Evolutionary conservation across 1,139 yeast genomes (phyloP).

Genomic region (Nakaseomyces delphensis): DNA sequence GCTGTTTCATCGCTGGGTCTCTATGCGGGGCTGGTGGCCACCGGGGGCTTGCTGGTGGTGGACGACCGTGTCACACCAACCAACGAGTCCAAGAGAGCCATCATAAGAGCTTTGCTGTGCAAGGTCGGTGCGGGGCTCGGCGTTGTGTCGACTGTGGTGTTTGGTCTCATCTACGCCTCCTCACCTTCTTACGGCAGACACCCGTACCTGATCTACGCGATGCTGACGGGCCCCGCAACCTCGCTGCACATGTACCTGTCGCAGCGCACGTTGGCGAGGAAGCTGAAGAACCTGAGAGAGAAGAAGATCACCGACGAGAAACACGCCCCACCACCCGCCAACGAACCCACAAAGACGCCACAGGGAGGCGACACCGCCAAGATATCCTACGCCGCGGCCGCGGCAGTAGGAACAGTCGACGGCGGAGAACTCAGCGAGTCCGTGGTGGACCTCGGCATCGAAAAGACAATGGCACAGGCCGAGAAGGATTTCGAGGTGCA

Average conservation of each 20-base stretch:
- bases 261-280: constrained; percentile 6
- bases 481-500: constrained; percentile 8
- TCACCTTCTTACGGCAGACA: constrained; percentile 30
- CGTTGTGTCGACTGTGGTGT: constrained; percentile 26
- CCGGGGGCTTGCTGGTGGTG: constrained; percentile 5
- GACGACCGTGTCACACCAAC: constrained; percentile 8
- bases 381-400: constrained; percentile 4
- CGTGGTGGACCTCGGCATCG: constrained; percentile 24
- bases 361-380: neutral
- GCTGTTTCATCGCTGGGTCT: constrained; percentile 88
- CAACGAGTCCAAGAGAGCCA: constrained; percentile 1
- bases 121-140: constrained; percentile 23
- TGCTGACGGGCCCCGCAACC: constrained; percentile 29
- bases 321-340: neutral
- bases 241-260: constrained; percentile 15
- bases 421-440: constrained; percentile 22
- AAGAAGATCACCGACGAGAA: constrained; percentile 5
- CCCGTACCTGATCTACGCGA: constrained; percentile 32
- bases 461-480: constrained; percentile 8
- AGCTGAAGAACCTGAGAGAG: constrained; percentile 4
- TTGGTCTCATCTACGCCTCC: constrained; percentile 30
- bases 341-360: too few species aligned
- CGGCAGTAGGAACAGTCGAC: constrained; percentile 6
- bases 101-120: constrained; percentile 13
- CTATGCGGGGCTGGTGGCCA: constrained; percentile 76